Evolutionary conservation across 1,284 basidiomycete species (phyloP), one percentile per base, ranked within the genome.

Genomic region (Marasmius tenuissimus): DNA sequence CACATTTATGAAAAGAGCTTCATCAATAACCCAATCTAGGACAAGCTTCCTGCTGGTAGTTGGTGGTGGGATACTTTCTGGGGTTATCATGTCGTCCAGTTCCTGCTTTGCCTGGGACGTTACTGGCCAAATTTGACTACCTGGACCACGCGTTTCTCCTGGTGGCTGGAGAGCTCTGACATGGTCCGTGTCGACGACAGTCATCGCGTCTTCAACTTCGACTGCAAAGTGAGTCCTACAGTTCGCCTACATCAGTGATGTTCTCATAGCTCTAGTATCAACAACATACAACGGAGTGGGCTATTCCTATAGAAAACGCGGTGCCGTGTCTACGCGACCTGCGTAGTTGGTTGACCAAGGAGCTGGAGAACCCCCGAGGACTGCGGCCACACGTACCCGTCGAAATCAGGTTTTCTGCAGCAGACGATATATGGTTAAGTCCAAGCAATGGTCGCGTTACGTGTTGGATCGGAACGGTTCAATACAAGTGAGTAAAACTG

Each of bases 401-500:
- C 71, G 97, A 99, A 79, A 88, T 99, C 65, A 86, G 97, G 10
- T 97, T 95, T 76, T 91, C 93, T 39, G 87, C 88, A 27, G 81
- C 83, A 22, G 97, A 99, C 76, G 93, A 96, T 69, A 94, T 98
- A 63, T 98, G 94, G 91, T 81, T 99, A 52, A 94, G 92, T 71
- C 97, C 96, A 12, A 89, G 90, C 68, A 88, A 88, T 70, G 92
- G 91, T 27, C 84, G 88, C 62, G 82, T 80, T 72, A 96, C 91
- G 14, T 93, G 90, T 70, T 99, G 95, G 91, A 94, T 99, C 63
- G 97, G 97, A n/a, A 86, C 98, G 57, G 87, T 98, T 20, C 93
- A 96, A 70, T 99, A 90, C 81, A 93, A 94, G 94, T 96, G 65
- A 71, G 92, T 75, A 20, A 7, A 58, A 37, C 61, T 39, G 56